Evolutionary conservation across 495 filamentous ascomycete species (phyloP), one percentile per base, ranked within the genome.

Genomic region (Evansstolkia leycettana): DNA sequence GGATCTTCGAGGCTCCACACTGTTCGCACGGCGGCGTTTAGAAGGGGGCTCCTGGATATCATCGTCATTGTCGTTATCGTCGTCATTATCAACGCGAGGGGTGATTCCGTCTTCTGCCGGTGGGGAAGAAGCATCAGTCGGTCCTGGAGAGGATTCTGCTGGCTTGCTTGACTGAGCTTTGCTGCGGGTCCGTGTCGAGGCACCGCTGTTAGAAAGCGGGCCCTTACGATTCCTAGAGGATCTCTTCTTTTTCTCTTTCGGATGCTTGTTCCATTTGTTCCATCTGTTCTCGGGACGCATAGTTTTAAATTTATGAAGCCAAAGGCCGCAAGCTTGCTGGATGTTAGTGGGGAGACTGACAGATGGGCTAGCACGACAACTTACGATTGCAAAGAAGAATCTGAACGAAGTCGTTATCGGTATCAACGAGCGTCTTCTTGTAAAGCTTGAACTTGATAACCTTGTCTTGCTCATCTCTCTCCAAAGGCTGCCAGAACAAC

Each of bases 301-400:
- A 18, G 54, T 65, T 49, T 82, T 86, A 50, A 79, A 83, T 45
- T 93, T 94, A 28, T 78, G 74, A 39, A 95, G 73, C 87, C 86
- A 98, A 20, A 98, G 70, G 10, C 90, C 90, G 48, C 90, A 98
- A 45, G 90, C 73, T 76, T 33, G 20, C 38, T 29, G 13, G 23
- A 31, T 34, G 43, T 62, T 41, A 60, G 54, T 38, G 38, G 12
- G n/a, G 19, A 26, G 26, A 29, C 31, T 29, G 10, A 14, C 16
- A 31, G 19, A 37, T 35, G 6, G 12, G 14, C 17, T 27, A 20
- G 33, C 43, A 29, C 42, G 16, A 31, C 15, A 38, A 72, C 76
- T 75, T 62, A 81, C 76, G 87, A 59, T 98, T 98, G 64, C 90
- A 98, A 16, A 95, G 70, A 13, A 82, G 61, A 18, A 85, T 65